Conservation (phyloP, 1,284 basidiomycete species). For the Blastosporella zonata region DNA sequence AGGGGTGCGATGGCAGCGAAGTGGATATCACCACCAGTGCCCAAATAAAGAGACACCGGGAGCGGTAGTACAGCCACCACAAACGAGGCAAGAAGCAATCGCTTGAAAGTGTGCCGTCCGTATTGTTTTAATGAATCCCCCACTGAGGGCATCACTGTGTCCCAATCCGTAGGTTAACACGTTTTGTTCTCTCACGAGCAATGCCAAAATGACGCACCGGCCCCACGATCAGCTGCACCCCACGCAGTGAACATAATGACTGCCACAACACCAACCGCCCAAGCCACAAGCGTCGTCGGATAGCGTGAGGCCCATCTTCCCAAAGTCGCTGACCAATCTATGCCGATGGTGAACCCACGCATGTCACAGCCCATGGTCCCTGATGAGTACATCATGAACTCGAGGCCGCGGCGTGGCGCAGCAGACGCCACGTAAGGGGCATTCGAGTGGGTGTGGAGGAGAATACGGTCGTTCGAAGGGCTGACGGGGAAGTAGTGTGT, state of each 20-base stretch:
- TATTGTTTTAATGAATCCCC: slow-evolving; percentile 45
- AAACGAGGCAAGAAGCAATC: slow-evolving; percentile 41
- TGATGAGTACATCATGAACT: slow-evolving; percentile 57
- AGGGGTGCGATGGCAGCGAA: slow-evolving; percentile 54
- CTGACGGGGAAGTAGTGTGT: slow-evolving; percentile 65
- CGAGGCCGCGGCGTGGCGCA: slow-evolving; percentile 36
- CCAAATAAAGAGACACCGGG: slow-evolving; percentile 51
- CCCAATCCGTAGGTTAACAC: slow-evolving; percentile 1
- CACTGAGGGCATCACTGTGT: slow-evolving; percentile 41
- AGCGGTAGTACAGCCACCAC: slow-evolving; percentile 55
- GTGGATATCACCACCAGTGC: slow-evolving; percentile 48
- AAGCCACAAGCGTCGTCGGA: slow-evolving; percentile 63
- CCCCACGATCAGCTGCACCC: slow-evolving; percentile 34
- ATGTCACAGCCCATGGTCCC: slow-evolving; percentile 45
- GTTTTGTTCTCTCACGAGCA: neutral
- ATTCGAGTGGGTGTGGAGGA: slow-evolving; percentile 69
- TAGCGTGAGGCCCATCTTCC: slow-evolving; percentile 74
- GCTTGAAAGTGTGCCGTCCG: slow-evolving; percentile 36
- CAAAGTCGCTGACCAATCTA: slow-evolving; percentile 69
- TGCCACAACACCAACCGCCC: slow-evolving; percentile 66
- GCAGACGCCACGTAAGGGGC: slow-evolving; percentile 58
- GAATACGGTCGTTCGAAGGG: slow-evolving; percentile 35
- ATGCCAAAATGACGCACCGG: slow-evolving; percentile 23
- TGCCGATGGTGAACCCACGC: slow-evolving; percentile 42
- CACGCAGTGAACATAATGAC: slow-evolving; percentile 54